Base-by-base conservation (phyloP, 805 yeast genomes). In the Myxozyma lipomycoides region DNA sequence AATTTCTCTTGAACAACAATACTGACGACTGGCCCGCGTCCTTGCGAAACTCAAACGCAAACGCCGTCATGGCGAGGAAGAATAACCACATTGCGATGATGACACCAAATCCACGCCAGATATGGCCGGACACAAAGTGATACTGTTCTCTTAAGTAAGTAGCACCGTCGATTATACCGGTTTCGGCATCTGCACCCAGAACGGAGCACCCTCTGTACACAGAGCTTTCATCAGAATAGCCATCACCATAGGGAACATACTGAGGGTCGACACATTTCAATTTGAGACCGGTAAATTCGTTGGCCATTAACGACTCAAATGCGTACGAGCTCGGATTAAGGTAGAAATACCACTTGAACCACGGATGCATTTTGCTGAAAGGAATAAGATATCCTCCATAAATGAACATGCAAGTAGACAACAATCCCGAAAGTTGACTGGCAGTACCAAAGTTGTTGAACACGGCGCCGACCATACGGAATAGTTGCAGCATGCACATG, bases 31-130 rank as follows among this genome's bases (percentile, higher is more conserved):
- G n/a, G n/a, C n/a, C n/a, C n/a, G n/a, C n/a, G n/a, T n/a, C n/a
- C n/a, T n/a, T n/a, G n/a, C n/a, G n/a, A n/a, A n/a, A n/a, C n/a
- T 72, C 71, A 17, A 71, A 60, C 3, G 66, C 69, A 19, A 67
- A 32, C 23, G 65, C 45, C 39, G 70, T 64, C 39, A 62, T 46
- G 23, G 47, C 46, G 19, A 65, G 43, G 57, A 68, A 73, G 55
- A 71, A 75, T 3, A 72, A 55, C 22, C 49, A 73, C 66, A 73
- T 82, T 2, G 77, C 86, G 62, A 81, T 64, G 52, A 78, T 52
- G 52, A 83, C 78, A 62, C 89, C 95, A 50, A 83, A 74, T 65
- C 87, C 84, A 71, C 95, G 80, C 95, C 95, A 87, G 44, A 77
- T 74, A 66, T 87, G 86, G 22, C 67, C 56, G 61, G 74, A 79